phyloP scores from a whole-genome alignment of 331 rosid species.

The Arachis monticola region DNA sequence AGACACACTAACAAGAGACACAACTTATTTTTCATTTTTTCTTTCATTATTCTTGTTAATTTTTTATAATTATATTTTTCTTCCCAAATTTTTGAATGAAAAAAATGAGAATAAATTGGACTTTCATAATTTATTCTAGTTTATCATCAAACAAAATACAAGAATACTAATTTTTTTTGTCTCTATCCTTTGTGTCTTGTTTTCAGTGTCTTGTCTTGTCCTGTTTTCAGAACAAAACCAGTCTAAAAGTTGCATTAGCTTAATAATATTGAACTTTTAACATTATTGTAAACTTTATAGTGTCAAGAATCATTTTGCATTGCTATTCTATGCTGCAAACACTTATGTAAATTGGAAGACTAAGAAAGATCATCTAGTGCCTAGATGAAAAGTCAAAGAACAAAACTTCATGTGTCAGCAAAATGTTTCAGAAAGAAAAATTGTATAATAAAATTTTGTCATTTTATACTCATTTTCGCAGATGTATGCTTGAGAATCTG shows the following conservation, averaged over 20 bases:
- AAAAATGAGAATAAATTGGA: too few relatives aligned
- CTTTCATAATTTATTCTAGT: too few relatives aligned
- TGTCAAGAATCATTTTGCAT: slow-evolving; percentile 33
- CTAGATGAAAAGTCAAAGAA: neutral
- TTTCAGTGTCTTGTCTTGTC: too few relatives aligned
- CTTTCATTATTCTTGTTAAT: too few relatives aligned
- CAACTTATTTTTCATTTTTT: too few relatives aligned
- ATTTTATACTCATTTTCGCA: neutral
- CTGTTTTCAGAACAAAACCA: too few relatives aligned
- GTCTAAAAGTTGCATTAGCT: slow-evolving; percentile 9
- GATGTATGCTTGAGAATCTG: slow-evolving; percentile 3
- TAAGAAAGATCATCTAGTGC: neutral
- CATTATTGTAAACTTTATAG: neutral
- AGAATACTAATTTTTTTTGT: too few relatives aligned
- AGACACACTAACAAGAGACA: too few relatives aligned
- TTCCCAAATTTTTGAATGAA: too few relatives aligned
- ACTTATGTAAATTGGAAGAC: slow-evolving; percentile 2
- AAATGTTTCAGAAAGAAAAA: slow-evolving; percentile 7
- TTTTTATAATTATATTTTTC: too few relatives aligned
- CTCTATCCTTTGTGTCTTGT: too few relatives aligned
- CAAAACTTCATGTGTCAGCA: neutral
- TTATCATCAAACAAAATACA: too few relatives aligned
- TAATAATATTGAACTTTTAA: slow-evolving; percentile 1
- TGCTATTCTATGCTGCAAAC: neutral
- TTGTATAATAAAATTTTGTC: neutral